Base-by-base conservation (phyloP, 352 stramenopile genomes). In the Phytophthora rubi region DNA sequence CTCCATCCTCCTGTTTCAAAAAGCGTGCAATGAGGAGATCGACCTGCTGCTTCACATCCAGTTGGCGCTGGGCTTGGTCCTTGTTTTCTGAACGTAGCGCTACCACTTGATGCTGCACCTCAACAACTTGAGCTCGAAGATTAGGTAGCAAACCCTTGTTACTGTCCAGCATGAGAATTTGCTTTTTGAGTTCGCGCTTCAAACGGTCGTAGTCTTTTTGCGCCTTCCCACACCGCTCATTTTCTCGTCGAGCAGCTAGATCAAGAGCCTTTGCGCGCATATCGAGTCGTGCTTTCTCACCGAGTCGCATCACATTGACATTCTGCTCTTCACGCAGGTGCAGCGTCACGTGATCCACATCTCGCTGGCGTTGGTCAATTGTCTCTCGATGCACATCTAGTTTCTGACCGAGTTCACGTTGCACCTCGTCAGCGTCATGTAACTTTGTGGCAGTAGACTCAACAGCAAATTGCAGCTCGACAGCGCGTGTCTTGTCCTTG, bases 31-130 rank as follows among this genome's bases (percentile, higher is more conserved):
- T 94, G 4, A 96, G 79, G 37, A 98, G 48, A 69, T 98, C 92
- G 0, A 98, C 86, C 55, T 98, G 91, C 68, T 98, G 85, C 71
- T 97, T 97, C 23, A 97, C 70, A n/a, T 94, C 81, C 13, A 85
- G 53, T 54, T 96, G 81, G 33, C 89, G 69, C 62, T 88, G 77
- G 3, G 71, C 71, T 56, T 90, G 81, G 33, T 85, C 80, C 35
- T 85, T 85, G 73, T 97, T 97, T 49, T 97, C 88, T 4, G 65
- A 62, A 23, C 77, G 52, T 4, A 94, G 45, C 3, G 84, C 76
- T 2, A 63, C 62, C 15, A 95, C 37, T 63, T 97, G 77, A 65
- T 96, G 80, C 15, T 89, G 76, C 4, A 87, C 86, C 54, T 97
- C 91, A 9, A 88, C 76, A n/a, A 97, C 82, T 62, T 95, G 87